A percentile compares a stretch with the other conserved stretches of the same genome.
Conservation (phyloP, 2,329 filamentous ascomycete genomes). For the Aphanocladium album region DNA sequence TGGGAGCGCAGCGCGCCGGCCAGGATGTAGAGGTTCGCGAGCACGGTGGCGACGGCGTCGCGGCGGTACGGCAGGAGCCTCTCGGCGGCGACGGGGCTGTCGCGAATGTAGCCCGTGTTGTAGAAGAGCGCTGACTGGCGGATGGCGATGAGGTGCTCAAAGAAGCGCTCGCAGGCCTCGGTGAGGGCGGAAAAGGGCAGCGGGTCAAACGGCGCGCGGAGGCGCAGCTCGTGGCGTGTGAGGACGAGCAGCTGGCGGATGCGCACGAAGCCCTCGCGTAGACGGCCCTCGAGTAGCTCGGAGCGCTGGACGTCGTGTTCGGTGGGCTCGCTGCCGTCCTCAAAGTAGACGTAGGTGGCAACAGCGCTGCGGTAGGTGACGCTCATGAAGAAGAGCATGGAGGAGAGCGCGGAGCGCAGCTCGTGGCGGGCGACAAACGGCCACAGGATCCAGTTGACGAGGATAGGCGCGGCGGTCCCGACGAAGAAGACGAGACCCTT, state of each 20-base stretch:
- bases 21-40: slow-evolving; percentile 55
- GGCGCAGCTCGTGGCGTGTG: slow-evolving; percentile 54
- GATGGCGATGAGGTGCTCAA: slow-evolving; percentile 53
- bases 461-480: slow-evolving; percentile 47
- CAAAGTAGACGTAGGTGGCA: slow-evolving; percentile 55
- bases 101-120: slow-evolving; percentile 47
- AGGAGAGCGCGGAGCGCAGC: slow-evolving; percentile 48
- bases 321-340: slow-evolving; percentile 47
- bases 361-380: slow-evolving; percentile 52
- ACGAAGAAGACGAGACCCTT: slow-evolving; percentile 47
- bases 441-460: slow-evolving; percentile 57
- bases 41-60: slow-evolving; percentile 52
- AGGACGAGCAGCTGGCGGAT: slow-evolving; percentile 52
- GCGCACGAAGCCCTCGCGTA: slow-evolving; percentile 56
- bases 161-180: slow-evolving; percentile 52
- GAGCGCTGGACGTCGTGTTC: slow-evolving; percentile 46
- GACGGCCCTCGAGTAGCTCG: slow-evolving; percentile 52
- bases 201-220: slow-evolving; percentile 53
- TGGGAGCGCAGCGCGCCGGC: slow-evolving; percentile 49
- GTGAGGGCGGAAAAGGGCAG: slow-evolving; percentile 52
- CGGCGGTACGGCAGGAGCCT: slow-evolving; percentile 46
- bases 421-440: slow-evolving; percentile 57
- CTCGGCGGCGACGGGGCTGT: slow-evolving; percentile 43
- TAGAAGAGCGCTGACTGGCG: slow-evolving; percentile 55
- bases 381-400: slow-evolving; percentile 54